Evolutionary conservation across 768 basidiomycete genomes (phyloP), one percentile per base, ranked within the genome.

Genomic region (Pholiota molesta): DNA sequence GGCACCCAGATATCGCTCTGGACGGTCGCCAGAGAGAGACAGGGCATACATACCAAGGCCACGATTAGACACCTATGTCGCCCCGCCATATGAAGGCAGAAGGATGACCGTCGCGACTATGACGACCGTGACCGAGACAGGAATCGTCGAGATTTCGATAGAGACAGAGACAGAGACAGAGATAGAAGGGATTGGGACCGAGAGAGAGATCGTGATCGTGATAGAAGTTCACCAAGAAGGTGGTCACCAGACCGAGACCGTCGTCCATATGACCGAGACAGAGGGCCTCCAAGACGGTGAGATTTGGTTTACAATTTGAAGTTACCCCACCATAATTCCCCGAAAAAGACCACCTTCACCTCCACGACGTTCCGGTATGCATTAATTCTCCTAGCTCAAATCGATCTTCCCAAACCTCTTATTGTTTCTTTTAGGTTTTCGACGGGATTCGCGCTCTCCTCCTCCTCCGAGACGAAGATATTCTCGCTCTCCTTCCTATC

Each of bases 1-100:
- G 62, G 68, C 68, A 28, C 53, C 63, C n/a, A 45, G 63, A 33
- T 63, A 63, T 51, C 64, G 65, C 29, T 40, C 58, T 28, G 68
- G 66, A 5, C 57, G 63, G 44, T 28, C 61, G 13, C 61, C 65
- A 14, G 64, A 66, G 14, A 63, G 55, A 58, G 68, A 71, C 35
- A 69, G 66, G 40, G 45, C 61, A 8, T 72, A 66, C 42, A 44
- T 60, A 14, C 70, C 65, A 59, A 57, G 68, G 13, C 66, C 40
- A 49, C 65, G 58, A 65, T 57, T 54, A 51, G 75, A 78, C 59
- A 73, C 77, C 3, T 79, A 78, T 62, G 66, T 75, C 57, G 69
- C 74, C 14, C 64, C 71, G 16, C 52, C 59, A 17, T 72, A 69
- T 54, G 73, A 74, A 31, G 55, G 63, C 23, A 67, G 74, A 55